Evolutionary conservation across 208 protist species (phyloP), one percentile per base, ranked within the genome.

Genomic region (Endotrypanum monterogeii): DNA sequence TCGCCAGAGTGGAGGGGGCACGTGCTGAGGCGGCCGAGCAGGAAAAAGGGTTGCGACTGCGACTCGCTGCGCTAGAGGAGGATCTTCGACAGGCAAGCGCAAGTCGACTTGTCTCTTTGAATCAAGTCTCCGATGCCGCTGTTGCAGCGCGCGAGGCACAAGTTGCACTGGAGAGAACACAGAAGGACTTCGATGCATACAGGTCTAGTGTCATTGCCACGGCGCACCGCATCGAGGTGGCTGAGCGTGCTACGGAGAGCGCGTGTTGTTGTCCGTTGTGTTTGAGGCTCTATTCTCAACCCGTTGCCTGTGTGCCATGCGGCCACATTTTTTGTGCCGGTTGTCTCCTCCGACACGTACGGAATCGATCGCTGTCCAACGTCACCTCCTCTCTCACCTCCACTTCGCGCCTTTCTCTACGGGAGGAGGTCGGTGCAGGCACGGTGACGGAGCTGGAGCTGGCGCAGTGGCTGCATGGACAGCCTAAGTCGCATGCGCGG

Each of bases 281-380:
- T 69, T 74, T 98, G 23, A 68, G 88, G 77, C 82, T 95, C 28
- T 85, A 89, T 20, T 6, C 30, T 44, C 51, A 73, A 11, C 91
- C 94, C 28, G 52, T 91, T 20, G 89, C 89, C 5, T 98, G 90
- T 63, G 86, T 85, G 20, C 94, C 94, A n/a, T 98, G 94, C 63
- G 94, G 94, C 14, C 94, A 98, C 80, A 85, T 89, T 4, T 95
- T 87, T 75, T 98, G 94, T 67, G 70, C 85, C 25, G 18, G 9
- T 14, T 97, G 93, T 72, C 66, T 96, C 52, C 51, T 90, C 12
- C 39, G 76, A 14, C 87, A 92, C 70, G 62, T 74, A 6, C 75
- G 81, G 37, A 95, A 95, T 66, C 67, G 74, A 20, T 14, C n/a
- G 28, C 41, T 83, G 23, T 76, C 71, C 1, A 35, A 57, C 18